phyloP scores from a whole-genome alignment of 768 basidiomycete species.

The Termitomyces sp. region DNA sequence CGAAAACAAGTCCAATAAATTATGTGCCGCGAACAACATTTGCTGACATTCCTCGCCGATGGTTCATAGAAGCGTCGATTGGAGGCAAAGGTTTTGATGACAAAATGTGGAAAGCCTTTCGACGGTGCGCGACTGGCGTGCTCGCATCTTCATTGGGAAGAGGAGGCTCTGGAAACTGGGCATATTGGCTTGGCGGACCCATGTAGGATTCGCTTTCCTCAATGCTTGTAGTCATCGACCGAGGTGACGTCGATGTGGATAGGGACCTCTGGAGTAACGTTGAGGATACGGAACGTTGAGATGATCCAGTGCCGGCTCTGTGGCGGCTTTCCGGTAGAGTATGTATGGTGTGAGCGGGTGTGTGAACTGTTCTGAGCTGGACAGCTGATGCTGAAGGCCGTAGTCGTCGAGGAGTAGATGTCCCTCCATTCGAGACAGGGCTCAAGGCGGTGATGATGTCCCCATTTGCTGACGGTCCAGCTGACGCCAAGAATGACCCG shows the following conservation, averaged over 20 bases:
- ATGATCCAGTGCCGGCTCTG: slow-evolving; percentile 67
- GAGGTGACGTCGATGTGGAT: slow-evolving; percentile 50
- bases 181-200: slow-evolving; percentile 68
- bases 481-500: slow-evolving; percentile 42
- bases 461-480: slow-evolving; percentile 44
- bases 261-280: slow-evolving; percentile 44
- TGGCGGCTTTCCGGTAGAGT: slow-evolving; percentile 43
- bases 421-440: slow-evolving; percentile 40
- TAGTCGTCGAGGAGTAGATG: slow-evolving; percentile 54
- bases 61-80: slow-evolving; percentile 31
- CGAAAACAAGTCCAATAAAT: slow-evolving; percentile 22
- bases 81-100: slow-evolving; percentile 49
- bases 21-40: slow-evolving; percentile 43
- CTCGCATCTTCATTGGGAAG: slow-evolving; percentile 35
- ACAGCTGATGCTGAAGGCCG: slow-evolving; percentile 77
- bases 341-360: slow-evolving; percentile 21
- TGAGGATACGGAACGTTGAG: slow-evolving; percentile 36
- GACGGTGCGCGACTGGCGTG: slow-evolving; percentile 52
- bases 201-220: slow-evolving; percentile 46
- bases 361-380: slow-evolving; percentile 51
- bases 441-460: slow-evolving; percentile 49
- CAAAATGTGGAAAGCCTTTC: slow-evolving; percentile 65
- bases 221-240: slow-evolving; percentile 28
- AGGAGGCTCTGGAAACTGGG: slow-evolving; percentile 68
- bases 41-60: slow-evolving; percentile 49